Evolutionary conservation across 371 early-diverging fungal genomes (phyloP).

Genomic region (Mucor indicus): DNA sequence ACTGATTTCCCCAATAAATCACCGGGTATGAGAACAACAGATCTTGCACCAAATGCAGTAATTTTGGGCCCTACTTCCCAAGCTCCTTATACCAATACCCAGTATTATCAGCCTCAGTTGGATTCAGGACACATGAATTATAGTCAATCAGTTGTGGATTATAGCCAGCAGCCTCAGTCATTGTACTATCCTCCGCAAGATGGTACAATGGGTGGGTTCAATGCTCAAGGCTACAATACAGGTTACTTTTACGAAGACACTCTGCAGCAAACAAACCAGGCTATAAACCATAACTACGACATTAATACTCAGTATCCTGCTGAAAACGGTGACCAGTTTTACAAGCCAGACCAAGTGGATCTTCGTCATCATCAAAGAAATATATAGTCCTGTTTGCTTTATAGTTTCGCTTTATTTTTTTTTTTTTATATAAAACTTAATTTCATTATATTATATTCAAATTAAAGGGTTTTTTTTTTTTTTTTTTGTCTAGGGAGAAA

Average conservation of each 20-base stretch:
- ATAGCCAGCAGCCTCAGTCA: neutral
- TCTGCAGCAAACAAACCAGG: too few species aligned
- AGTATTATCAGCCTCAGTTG: constrained; percentile 5
- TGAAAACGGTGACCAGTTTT: constrained; percentile 7
- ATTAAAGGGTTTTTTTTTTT: too few species aligned
- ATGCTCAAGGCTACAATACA: constrained; percentile 9
- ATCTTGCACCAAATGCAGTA: too few species aligned
- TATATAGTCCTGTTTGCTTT: too few species aligned
- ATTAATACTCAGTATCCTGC: constrained; percentile 7
- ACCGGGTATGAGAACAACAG: too few species aligned
- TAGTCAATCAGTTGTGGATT: too few species aligned
- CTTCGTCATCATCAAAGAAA: constrained; percentile 11
- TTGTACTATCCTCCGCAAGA: neutral
- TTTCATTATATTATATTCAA: too few species aligned
- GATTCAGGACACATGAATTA: constrained; percentile 20
- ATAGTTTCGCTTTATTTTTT: too few species aligned
- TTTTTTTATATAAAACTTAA: too few species aligned
- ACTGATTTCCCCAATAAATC: constrained; percentile 34
- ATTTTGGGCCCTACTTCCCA: too few species aligned
- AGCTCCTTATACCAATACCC: too few species aligned
- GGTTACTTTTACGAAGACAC: constrained; percentile 14
- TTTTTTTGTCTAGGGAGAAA: too few species aligned
- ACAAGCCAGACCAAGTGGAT: constrained; percentile 22
- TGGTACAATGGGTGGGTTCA: neutral
- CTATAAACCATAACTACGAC: constrained; percentile 3